These are phyloP conservation scores for Lentinula aciculospora DNA, from an alignment of 768 basidiomycete species.

Conservation along the genomic window DNA sequence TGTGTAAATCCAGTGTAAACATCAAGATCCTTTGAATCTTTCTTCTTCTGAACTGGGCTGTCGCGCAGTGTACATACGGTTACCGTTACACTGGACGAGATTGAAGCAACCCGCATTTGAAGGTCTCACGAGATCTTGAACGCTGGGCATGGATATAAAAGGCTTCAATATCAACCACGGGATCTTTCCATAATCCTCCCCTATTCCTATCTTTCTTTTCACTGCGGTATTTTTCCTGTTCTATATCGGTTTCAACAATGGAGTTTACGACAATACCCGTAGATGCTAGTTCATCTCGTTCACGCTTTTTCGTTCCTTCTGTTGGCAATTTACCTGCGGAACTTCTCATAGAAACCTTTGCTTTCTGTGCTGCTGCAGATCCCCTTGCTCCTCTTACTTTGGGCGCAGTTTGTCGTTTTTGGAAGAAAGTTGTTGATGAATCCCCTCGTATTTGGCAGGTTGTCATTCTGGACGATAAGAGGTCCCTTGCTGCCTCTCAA, in stretches of 20 bases:
- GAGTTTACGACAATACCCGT: not conserved
- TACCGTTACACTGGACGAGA: not conserved
- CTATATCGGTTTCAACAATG: conserved; percentile 6
- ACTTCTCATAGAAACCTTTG: conserved; percentile 59
- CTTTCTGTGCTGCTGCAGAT: conserved; percentile 33
- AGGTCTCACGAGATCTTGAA: not conserved
- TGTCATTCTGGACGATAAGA: conserved; percentile 42
- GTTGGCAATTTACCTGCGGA: conserved; percentile 44
- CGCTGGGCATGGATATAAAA: not conserved
- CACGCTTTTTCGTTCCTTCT: not conserved
- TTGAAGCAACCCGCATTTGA: not conserved
- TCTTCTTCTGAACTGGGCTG: too few species aligned
- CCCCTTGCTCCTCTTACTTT: conserved; percentile 44
- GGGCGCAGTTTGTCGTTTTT: conserved; percentile 49
- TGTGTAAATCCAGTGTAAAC: not conserved
- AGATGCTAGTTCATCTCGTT: conserved; percentile 5
- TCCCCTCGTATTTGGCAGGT: conserved; percentile 60
- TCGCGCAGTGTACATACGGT: not conserved
- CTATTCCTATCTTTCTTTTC: not conserved
- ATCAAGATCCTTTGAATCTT: too few species aligned
- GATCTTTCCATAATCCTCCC: not conserved
- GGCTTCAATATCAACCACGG: not conserved
- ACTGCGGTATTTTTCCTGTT: not conserved
- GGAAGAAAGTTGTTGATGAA: conserved; percentile 47
- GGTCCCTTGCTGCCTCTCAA: conserved; percentile 31